Evolutionary conservation across 371 early-diverging fungal genomes (phyloP), one percentile per base, ranked within the genome.

Genomic region (Ecytonucleospora hepatopenaei): DNA sequence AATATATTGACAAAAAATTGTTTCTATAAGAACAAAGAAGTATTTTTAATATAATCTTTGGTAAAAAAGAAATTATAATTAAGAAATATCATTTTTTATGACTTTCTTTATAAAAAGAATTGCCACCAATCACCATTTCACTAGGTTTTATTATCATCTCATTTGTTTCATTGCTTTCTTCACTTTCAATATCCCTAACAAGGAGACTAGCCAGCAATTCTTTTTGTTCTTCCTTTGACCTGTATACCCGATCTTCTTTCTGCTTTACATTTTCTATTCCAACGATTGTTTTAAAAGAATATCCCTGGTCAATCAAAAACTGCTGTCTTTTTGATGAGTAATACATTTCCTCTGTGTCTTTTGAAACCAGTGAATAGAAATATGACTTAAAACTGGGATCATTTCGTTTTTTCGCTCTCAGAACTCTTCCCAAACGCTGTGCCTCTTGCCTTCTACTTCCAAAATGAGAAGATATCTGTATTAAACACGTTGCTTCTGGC

Each of bases 381-480:
- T 88, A 92, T 0, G 94, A 94, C 73, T 91, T 92, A 71, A 88
- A 88, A 0, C 93, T 94, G 62, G 89, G 90, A 71, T 93, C 92
- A 65, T 88, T 90, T 76, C 96, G 84, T 59, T 78, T 81, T 73
- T 96, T 97, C 30, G 98, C 97, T 56, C 98, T 82, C 49, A 97
- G 81, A 80, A 97, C 97, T 31, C 82, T 31, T 54, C 92, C 93
- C 49, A 97, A 80, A 2, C 99, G 85, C 79, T 98, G 97, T 0
- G 99, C 97, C 81, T 98, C 99, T 81, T 97, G 99, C 62, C 99
- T 85, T 60, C 99, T 85, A 27, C 91, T 91, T 24, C 99, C 99
- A 80, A 90, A 98, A 73, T 98, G 99, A 0, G 90, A 88, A 4
- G 93, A 92, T 1, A 98, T 93, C 77, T 98, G 86, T 71, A 98